Percentiles rank a stretch among this genome's conserved stretches.
Evolutionary conservation across 1,139 yeast species (phyloP).

Genomic region (Diutina catenulata): DNA sequence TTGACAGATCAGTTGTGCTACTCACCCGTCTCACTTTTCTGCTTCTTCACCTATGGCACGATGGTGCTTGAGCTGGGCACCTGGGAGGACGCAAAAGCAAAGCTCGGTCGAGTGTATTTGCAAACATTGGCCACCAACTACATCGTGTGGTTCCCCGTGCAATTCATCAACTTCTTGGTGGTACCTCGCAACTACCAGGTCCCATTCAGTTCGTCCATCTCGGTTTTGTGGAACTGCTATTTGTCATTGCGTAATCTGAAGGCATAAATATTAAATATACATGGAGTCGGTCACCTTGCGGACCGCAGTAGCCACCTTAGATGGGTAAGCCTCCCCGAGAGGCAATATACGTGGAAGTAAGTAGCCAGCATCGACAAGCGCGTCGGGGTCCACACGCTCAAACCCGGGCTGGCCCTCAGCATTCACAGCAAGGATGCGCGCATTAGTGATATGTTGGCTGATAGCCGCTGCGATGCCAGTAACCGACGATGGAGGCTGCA

Average conservation of each 20-base stretch:
- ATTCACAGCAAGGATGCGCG: not conserved
- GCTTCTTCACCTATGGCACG: slow-evolving; percentile 78
- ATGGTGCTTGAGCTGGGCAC: slow-evolving; percentile 70
- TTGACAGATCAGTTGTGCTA: slow-evolving; percentile 82
- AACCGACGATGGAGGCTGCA: not conserved
- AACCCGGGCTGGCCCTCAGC: slow-evolving; percentile 4
- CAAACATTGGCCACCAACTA: slow-evolving; percentile 72
- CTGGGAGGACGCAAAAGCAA: slow-evolving; percentile 47
- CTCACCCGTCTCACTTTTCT: slow-evolving; percentile 74
- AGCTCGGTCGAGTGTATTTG: slow-evolving; percentile 55
- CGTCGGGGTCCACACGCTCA: not conserved
- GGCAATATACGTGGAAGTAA: not conserved
- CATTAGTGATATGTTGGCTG: not conserved
- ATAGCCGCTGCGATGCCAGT: slow-evolving; percentile 3
- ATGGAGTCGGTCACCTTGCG: slow-evolving; percentile 1
- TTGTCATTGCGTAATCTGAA: slow-evolving; percentile 58
- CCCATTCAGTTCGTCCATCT: slow-evolving; percentile 83
- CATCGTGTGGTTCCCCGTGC: slow-evolving; percentile 92
- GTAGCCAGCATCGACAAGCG: not conserved
- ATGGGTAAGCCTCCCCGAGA: not conserved
- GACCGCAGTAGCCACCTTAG: not conserved
- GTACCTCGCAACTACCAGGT: slow-evolving; percentile 78
- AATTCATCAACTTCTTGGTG: slow-evolving; percentile 72
- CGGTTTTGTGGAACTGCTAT: slow-evolving; percentile 88
- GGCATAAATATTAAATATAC: slow-evolving; percentile 5